phyloP scores from a whole-genome alignment of 306 rosid genomes.

The Datisca glomerata region DNA sequence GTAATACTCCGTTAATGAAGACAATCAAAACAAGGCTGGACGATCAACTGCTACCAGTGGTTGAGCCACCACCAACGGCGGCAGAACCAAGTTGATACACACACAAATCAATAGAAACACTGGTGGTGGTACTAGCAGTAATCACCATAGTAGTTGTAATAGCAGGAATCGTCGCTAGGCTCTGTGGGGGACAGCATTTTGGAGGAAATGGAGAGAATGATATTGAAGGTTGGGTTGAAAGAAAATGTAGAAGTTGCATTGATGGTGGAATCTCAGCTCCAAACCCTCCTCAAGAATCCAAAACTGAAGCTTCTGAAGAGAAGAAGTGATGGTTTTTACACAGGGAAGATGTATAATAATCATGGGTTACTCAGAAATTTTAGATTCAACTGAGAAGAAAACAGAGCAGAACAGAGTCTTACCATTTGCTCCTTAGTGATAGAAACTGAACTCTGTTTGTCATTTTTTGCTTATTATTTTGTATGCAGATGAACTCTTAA shows the following conservation, averaged over 20 bases:
- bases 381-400: no score
- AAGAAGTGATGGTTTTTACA: not conserved
- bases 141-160: slow-evolving; percentile 56
- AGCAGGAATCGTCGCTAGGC: slow-evolving; percentile 63
- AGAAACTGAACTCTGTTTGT: no score
- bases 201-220: slow-evolving; percentile 63
- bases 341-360: no score
- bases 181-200: slow-evolving; percentile 65
- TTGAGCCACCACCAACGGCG: slow-evolving; percentile 22
- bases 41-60: not conserved
- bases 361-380: no score
- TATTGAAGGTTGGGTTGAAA: slow-evolving; percentile 65
- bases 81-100: slow-evolving; percentile 30
- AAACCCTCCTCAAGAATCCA: slow-evolving; percentile 7
- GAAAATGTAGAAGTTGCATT: slow-evolving; percentile 61
- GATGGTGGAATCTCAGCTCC: slow-evolving; percentile 43
- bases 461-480: no score
- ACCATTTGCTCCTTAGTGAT: no score
- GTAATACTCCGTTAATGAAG: not conserved
- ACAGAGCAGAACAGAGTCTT: no score
- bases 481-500: no score
- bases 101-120: slow-evolving; percentile 56
- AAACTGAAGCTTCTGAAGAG: not conserved
- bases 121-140: slow-evolving; percentile 64
- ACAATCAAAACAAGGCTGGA: not conserved